Evolutionary conservation across 805 yeast species (phyloP).

Genomic region (Nakazawaea peltata): DNA sequence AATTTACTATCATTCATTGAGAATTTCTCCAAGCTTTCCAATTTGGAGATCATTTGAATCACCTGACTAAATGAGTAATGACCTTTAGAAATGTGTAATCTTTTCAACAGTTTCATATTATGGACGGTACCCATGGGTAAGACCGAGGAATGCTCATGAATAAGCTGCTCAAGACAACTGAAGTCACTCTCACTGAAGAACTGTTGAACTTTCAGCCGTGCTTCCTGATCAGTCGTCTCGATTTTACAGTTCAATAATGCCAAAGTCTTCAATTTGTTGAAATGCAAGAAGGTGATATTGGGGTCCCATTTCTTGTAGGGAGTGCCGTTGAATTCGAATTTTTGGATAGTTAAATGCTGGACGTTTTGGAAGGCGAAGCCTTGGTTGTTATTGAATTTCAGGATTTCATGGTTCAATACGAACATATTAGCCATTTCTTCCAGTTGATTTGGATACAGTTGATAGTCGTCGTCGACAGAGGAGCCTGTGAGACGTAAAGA

Average conservation of each 20-base stretch:
- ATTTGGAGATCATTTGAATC: not conserved
- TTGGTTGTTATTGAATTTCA: not conserved
- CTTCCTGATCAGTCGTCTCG: not conserved
- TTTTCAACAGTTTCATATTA: slow-evolving; percentile 3
- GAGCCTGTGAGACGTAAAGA: slow-evolving; percentile 7
- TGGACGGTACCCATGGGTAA: not conserved
- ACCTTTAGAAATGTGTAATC: slow-evolving; percentile 8
- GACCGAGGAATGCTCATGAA: slow-evolving; percentile 5
- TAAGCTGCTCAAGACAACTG: slow-evolving; percentile 3
- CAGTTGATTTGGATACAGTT: slow-evolving; percentile 7
- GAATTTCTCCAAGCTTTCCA: slow-evolving; percentile 3
- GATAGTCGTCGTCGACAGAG: slow-evolving; percentile 9
- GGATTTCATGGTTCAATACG: slow-evolving; percentile 1
- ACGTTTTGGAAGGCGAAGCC: slow-evolving; percentile 1
- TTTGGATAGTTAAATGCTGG: slow-evolving; percentile 5
- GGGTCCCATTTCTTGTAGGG: slow-evolving; percentile 4
- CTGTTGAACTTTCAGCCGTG: not conserved
- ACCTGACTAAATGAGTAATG: slow-evolving; percentile 3
- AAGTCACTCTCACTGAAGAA: not conserved
- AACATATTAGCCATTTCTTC: slow-evolving; percentile 8
- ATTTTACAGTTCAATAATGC: slow-evolving; percentile 7
- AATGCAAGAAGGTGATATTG: slow-evolving; percentile 1
- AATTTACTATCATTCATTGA: slow-evolving; percentile 9
- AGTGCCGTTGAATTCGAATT: slow-evolving; percentile 6
- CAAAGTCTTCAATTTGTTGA: slow-evolving; percentile 2